These are phyloP conservation scores for Suillus bovinus DNA, from an alignment of 768 basidiomycete genomes.

Conservation along the genomic window DNA sequence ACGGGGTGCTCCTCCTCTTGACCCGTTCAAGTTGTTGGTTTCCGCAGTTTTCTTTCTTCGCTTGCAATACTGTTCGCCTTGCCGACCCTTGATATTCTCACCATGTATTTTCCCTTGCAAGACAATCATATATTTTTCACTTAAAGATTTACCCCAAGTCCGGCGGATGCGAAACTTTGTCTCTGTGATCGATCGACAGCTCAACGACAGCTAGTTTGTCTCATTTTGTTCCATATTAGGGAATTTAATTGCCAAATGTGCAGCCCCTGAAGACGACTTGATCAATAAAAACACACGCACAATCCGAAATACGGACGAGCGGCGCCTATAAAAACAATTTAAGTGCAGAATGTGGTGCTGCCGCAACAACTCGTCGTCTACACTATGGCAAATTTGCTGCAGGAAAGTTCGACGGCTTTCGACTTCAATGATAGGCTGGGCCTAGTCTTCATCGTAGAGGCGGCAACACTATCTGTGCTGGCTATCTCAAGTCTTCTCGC, in stretches of 20 bases:
- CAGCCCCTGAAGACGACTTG: not conserved
- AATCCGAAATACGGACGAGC: not conserved
- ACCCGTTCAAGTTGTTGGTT: too few relatives aligned
- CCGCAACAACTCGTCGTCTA: not conserved
- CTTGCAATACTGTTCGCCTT: not conserved
- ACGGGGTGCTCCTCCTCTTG: too few relatives aligned
- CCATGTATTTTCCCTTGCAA: not conserved
- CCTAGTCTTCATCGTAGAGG: constrained; percentile 31
- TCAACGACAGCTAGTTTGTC: not conserved
- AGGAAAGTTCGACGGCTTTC: constrained; percentile 6
- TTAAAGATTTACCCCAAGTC: not conserved
- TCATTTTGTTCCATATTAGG: not conserved
- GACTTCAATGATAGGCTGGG: constrained; percentile 29
- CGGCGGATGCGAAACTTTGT: not conserved
- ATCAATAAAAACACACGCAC: not conserved
- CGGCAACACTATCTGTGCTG: constrained; percentile 30
- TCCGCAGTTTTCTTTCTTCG: too few relatives aligned
- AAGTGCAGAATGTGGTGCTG: too few relatives aligned
- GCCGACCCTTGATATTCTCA: not conserved
- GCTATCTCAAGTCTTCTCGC: constrained; percentile 28
- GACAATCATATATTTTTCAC: not conserved
- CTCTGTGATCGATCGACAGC: constrained; percentile 1
- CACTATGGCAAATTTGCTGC: not conserved
- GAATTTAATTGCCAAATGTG: not conserved
- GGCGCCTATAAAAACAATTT: not conserved